Evolutionary conservation across 2,329 filamentous ascomycete species (phyloP).

Genomic region (Penicillium brasilianum): DNA sequence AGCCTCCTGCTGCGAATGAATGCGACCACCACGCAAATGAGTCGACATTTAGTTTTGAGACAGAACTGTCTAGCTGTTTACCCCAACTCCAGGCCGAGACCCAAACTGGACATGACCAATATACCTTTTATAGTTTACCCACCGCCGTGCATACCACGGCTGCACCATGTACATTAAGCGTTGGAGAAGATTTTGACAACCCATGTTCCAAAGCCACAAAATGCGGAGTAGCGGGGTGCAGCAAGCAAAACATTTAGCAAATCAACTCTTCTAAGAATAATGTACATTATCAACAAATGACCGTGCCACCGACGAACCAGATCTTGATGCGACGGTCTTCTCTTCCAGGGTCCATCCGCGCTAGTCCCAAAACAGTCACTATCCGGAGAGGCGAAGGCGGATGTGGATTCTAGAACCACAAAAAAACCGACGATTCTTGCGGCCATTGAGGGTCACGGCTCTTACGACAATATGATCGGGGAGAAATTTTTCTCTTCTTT

Average conservation of each 20-base stretch:
- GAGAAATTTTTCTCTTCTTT: constrained; percentile 13
- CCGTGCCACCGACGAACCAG: constrained; percentile 24
- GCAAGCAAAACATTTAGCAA: constrained; percentile 20
- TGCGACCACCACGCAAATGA: background rate
- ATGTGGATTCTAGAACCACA: constrained; percentile 18
- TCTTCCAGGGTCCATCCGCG: constrained; percentile 12
- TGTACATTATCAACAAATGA: constrained; percentile 8
- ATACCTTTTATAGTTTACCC: background rate
- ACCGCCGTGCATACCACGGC: background rate
- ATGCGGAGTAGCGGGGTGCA: constrained; percentile 17
- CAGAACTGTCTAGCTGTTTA: no score
- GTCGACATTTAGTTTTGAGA: no score
- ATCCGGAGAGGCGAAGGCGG: constrained; percentile 25
- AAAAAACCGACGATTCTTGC: background rate
- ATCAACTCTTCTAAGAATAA: constrained; percentile 25
- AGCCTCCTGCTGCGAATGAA: background rate
- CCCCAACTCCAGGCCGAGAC: background rate
- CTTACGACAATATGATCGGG: constrained; percentile 6
- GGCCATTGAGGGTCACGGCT: constrained; percentile 1
- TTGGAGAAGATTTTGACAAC: background rate
- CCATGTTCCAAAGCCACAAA: background rate
- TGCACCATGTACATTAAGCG: background rate
- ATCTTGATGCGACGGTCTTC: constrained; percentile 2
- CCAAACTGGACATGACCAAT: background rate
- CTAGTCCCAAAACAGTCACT: constrained; percentile 32